phyloP scores from a whole-genome alignment of 768 basidiomycete genomes.

The Calvatia gigantea region DNA sequence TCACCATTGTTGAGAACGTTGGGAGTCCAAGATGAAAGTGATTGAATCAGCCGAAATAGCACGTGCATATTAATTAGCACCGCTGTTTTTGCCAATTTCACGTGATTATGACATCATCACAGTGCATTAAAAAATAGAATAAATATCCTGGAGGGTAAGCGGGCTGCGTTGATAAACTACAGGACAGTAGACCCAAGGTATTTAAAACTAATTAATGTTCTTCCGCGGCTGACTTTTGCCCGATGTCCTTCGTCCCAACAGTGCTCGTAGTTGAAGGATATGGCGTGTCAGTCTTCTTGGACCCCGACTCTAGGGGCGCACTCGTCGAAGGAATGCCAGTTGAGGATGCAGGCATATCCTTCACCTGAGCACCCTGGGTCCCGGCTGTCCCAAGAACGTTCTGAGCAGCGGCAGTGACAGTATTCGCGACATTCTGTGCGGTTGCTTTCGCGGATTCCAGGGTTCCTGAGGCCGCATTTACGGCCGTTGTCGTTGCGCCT shows the following conservation, averaged over 20 bases:
- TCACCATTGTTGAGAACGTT: neutral
- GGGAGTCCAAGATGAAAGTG: neutral
- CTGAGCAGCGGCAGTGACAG: neutral
- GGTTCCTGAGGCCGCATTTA: neutral
- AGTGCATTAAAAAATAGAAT: neutral
- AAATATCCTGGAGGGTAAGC: neutral
- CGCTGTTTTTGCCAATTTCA: neutral
- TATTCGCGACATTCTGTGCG: constrained; percentile 4
- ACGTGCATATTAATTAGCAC: neutral
- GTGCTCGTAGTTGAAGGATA: constrained; percentile 24
- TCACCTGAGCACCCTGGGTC: neutral
- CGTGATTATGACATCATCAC: neutral
- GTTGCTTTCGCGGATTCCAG: constrained; percentile 1
- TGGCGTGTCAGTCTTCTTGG: constrained; percentile 28
- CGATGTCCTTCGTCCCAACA: constrained; percentile 18
- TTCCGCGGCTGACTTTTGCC: constrained; percentile 17
- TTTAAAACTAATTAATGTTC: neutral
- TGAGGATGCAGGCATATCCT: constrained; percentile 1
- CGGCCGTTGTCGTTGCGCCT: constrained; percentile 2
- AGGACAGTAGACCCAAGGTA: neutral
- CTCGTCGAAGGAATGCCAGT: constrained; percentile 31
- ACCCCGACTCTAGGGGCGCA: constrained; percentile 38
- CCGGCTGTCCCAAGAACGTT: constrained; percentile 3
- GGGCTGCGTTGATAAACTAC: neutral
- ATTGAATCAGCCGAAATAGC: neutral